Percentiles rank a stretch among this genome's conserved stretches.
Conservation (phyloP, 2,329 filamentous ascomycete species). For the Thielaviopsis musarum region DNA sequence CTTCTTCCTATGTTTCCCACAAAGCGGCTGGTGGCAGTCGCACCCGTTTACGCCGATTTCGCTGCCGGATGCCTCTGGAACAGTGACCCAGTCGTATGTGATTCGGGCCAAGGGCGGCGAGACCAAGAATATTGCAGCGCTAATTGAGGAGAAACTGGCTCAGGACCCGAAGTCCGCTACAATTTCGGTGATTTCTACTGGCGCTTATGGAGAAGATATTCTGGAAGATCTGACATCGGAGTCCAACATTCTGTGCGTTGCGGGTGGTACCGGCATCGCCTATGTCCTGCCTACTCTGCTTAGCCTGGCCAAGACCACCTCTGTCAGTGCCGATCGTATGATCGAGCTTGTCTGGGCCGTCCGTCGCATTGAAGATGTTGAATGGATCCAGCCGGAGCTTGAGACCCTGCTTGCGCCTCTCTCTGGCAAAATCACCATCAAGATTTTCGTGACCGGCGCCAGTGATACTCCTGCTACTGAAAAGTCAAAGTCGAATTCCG, state of each 20-base stretch:
- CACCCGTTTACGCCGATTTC: constrained; percentile 54
- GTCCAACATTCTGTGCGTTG: constrained; percentile 24
- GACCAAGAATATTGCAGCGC: constrained; percentile 35
- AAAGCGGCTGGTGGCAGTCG: constrained; percentile 52
- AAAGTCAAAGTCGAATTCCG: constrained; percentile 12
- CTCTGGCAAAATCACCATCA: constrained; percentile 29
- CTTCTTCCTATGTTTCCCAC: constrained; percentile 52
- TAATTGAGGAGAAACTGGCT: constrained; percentile 24
- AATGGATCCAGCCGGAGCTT: constrained; percentile 43
- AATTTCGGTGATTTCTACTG: constrained; percentile 38
- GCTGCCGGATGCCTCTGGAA: constrained; percentile 27
- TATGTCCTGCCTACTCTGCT: constrained; percentile 24
- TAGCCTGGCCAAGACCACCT: constrained; percentile 21
- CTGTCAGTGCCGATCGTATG: constrained; percentile 30
- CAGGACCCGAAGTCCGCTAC: constrained; percentile 2
- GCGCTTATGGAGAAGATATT: constrained; percentile 43
- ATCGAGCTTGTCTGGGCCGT: constrained; percentile 51
- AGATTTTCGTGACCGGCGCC: constrained; percentile 44
- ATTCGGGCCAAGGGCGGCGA: constrained; percentile 42
- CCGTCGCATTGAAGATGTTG: constrained; percentile 33
- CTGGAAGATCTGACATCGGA: constrained; percentile 24
- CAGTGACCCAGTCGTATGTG: constrained; percentile 36
- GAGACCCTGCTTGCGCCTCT: constrained; percentile 26
- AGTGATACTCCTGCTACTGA: constrained; percentile 11
- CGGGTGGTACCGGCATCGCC: constrained; percentile 25